A percentile compares a stretch with the other conserved stretches of the same genome.
phyloP scores from a whole-genome alignment of 208 protist genomes.

The Naegleria lovaniensis region DNA sequence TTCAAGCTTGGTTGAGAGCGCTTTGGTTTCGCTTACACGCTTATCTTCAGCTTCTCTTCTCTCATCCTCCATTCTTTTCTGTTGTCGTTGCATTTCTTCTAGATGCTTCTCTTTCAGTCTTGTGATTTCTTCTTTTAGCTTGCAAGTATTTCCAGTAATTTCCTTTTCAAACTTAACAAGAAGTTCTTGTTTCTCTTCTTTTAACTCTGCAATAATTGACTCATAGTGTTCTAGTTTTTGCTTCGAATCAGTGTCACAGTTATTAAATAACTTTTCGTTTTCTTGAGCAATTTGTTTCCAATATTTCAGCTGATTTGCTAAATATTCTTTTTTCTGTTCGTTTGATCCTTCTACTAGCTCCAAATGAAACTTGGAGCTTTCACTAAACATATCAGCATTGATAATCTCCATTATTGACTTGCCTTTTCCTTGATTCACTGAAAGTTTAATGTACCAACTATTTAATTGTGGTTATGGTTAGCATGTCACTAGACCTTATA shows the following conservation, averaged over 20 bases:
- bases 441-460: not conserved
- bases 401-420: not conserved
- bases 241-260: not conserved
- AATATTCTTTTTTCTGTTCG: constrained; percentile 5
- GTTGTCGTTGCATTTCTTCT: not conserved
- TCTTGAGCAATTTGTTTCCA: not conserved
- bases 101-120: not conserved
- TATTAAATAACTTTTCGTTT: not conserved
- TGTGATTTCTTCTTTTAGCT: constrained; percentile 3
- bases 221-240: not conserved
- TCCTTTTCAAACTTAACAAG: not conserved
- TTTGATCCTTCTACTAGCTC: not conserved
- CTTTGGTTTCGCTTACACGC: not conserved
- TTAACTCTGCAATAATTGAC: not conserved
- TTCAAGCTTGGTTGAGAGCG: not conserved
- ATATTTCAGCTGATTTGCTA: not conserved
- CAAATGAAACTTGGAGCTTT: not conserved
- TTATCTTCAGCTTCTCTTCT: not conserved
- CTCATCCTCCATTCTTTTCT: not conserved
- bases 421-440: not conserved
- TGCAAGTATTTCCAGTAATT: not conserved
- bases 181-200: not conserved
- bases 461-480: not conserved
- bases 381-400: not conserved
- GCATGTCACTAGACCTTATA: not conserved